phyloP scores from a whole-genome alignment of 371 early-diverging fungal species.

The Mortierella sp. region DNA sequence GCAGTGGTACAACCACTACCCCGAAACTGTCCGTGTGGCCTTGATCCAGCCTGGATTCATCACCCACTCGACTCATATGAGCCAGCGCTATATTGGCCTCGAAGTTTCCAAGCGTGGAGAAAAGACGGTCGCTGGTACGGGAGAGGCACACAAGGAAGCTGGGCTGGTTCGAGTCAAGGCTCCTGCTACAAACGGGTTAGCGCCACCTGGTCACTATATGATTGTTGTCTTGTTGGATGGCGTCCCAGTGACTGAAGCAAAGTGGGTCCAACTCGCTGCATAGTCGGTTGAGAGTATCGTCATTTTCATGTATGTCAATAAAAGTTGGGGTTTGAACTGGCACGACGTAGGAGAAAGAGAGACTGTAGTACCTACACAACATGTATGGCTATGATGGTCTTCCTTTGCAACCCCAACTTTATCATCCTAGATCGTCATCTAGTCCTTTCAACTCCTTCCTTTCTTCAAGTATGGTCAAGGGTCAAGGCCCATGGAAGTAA shows the following conservation, averaged over 20 bases:
- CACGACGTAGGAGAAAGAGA: too few relatives aligned
- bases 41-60: constrained; percentile 60
- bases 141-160: background rate
- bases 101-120: constrained; percentile 33
- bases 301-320: background rate
- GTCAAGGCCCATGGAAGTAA: too few relatives aligned
- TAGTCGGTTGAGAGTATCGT: background rate
- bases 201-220: constrained; percentile 53
- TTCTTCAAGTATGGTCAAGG: too few relatives aligned
- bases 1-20: constrained; percentile 33
- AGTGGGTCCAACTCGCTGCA: constrained; percentile 43
- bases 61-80: constrained; percentile 65
- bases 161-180: constrained; percentile 41
- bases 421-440: too few relatives aligned
- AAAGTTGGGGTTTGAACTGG: background rate
- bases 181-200: constrained; percentile 39
- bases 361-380: too few relatives aligned
- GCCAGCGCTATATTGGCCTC: constrained; percentile 57
- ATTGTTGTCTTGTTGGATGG: constrained; percentile 40
- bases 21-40: constrained; percentile 36
- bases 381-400: too few relatives aligned
- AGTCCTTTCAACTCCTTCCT: too few relatives aligned
- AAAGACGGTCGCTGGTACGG: constrained; percentile 6
- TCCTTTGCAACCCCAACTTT: too few relatives aligned
- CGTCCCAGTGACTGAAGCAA: constrained; percentile 44